Evolutionary conservation across 352 stramenopile species (phyloP), one percentile per base, ranked within the genome.

Genomic region (Globisporangium iwayamae): DNA sequence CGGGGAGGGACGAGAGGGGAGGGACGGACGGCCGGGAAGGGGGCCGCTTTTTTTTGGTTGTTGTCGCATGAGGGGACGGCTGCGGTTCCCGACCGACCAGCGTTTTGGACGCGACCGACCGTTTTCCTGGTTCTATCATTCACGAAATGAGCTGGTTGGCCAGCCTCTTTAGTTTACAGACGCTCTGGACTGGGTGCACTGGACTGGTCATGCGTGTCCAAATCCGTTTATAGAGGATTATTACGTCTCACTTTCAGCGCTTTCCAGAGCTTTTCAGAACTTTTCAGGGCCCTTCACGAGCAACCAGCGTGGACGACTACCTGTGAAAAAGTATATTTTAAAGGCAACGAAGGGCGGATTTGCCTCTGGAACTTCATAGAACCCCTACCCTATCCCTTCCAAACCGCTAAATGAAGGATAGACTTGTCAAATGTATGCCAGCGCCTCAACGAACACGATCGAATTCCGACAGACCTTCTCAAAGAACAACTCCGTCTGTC

Each of bases 381-480:
- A 25, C 41, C 13, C 16, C 22, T 25, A 1, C 25, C 50, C 50
- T 39, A 56, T 25, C 50, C 50, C 50, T 14, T 8, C 22, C 10
- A 10, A 32, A 32, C 18, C 46, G n/a, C 53, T 20, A 25, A 55
- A 20, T 34, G 6, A 3, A 16, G 10, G 34, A 18, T 11, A 4
- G 0, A 34, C 22, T 34, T 55, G 14, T 13, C 8, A 4, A 20
- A n/a, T 36, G 4, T 55, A 55, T 55, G 22, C 8, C 20, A 3
- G 16, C 11, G 7, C 6, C 14, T 9, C 25, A 18, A 5, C 28
- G 62, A 67, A 69, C 63, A 65, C 51, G 48, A 55, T 5, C 48
- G 56, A 65, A 69, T 65, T 69, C 63, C 11, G 32, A 30, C 4
- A 9, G 4, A 10, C 22, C 43, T 20, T 47, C 14, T 48, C 11